These are phyloP conservation scores for Ilex aquifolium DNA, from an alignment of 257 asterid genomes.

Conservation along the genomic window DNA sequence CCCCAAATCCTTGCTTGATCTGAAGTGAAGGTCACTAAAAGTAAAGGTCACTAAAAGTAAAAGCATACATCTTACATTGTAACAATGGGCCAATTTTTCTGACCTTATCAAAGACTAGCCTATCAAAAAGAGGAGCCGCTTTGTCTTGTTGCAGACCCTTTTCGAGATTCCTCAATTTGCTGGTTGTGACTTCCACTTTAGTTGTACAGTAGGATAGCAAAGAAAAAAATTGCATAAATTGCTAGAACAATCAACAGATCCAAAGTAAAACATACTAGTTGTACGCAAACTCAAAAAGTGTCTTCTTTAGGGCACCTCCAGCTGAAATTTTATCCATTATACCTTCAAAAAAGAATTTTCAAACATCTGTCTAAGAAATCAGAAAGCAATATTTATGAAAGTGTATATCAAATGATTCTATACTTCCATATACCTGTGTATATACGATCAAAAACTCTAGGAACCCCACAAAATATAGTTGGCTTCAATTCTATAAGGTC, in stretches of 20 bases:
- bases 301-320: slow-evolving; percentile 70
- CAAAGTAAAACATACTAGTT: slow-evolving; percentile 47
- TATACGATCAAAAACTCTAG: slow-evolving; percentile 80
- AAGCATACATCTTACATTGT: background rate
- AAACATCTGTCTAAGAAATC: slow-evolving; percentile 5
- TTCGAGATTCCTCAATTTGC: slow-evolving; percentile 79
- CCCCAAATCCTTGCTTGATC: slow-evolving; percentile 91
- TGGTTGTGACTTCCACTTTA: slow-evolving; percentile 11
- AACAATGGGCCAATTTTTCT: slow-evolving; percentile 1
- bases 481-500: slow-evolving; percentile 84
- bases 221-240: background rate
- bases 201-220: background rate
- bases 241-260: background rate
- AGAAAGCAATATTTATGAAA: background rate
- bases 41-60: background rate
- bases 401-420: background rate
- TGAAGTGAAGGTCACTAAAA: slow-evolving; percentile 13
- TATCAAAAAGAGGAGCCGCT: slow-evolving; percentile 84
- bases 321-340: slow-evolving; percentile 67
- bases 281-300: slow-evolving; percentile 67
- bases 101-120: slow-evolving; percentile 79
- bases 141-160: slow-evolving; percentile 77
- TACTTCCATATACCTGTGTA: slow-evolving; percentile 47
- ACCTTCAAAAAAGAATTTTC: slow-evolving; percentile 26
- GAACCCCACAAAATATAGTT: slow-evolving; percentile 87